Evolutionary conservation across 345 rosid species (phyloP), one percentile per base, ranked within the genome.

Genomic region (Cardamine occulta): DNA sequence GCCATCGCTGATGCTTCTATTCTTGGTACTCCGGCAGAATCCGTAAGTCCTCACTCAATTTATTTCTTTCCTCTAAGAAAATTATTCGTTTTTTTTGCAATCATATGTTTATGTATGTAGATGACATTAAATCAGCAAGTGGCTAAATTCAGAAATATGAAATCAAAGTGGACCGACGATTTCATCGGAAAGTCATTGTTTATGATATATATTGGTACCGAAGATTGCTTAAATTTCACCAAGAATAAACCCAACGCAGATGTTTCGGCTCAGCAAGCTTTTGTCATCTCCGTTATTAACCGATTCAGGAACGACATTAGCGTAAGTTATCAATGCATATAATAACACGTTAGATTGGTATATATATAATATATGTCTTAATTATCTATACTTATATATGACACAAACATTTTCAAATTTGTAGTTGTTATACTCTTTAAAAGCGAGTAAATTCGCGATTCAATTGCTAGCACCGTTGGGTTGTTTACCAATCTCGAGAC

Each of bases 401-500:
- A 28, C 31, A 28, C 31, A 28, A 49, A 8, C 24, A 49, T 19
- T 49, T 29, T 31, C 2, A 74, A 5, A 19, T 29, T 62, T 63
- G 55, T 68, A 78, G 81, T 29, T 52, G 48, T 63, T 78, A 66
- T 39, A 78, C 68, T 10, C 44, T 4, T 57, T 66, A 42, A 49
- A 66, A 64, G 80, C 76, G 14, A 72, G 68, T 60, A 72, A 72
- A 72, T 68, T 72, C 26, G 28, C 21, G 42, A 24, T 71, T 40
- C 48, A 48, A 39, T 11, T 18, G 45, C 63, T 77, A 40, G 66
- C 82, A 73, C 78, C 78, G 2, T 39, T 73, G 42, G 78, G 74
- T 42, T 73, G 82, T 19, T 61, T 79, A 44, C 82, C 82, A 3
- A 66, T 67, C 29, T 42, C 63, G 7, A 73, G 62, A 52, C 78